phyloP scores from a whole-genome alignment of 352 stramenopile genomes.

The Pythium volutum region DNA sequence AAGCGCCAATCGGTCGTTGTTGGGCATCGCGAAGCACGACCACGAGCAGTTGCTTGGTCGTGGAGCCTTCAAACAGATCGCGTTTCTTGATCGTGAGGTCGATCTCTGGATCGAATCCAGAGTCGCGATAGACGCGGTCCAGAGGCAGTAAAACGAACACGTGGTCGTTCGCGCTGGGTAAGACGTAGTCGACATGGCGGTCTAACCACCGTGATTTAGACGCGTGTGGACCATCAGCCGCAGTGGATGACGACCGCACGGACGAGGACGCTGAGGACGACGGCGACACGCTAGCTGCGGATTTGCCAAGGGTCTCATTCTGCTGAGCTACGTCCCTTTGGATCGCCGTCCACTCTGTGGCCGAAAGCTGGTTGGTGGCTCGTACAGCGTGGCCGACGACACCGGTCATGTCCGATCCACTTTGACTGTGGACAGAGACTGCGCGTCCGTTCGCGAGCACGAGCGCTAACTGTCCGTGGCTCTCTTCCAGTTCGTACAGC shows the following conservation, averaged over 20 bases:
- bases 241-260: not conserved
- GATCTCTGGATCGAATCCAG: constrained; percentile 22
- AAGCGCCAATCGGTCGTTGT: constrained; percentile 3
- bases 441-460: constrained; percentile 5
- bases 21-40: constrained; percentile 16
- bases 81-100: constrained; percentile 18
- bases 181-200: constrained; percentile 8
- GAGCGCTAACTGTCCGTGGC: not conserved
- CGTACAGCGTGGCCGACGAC: constrained; percentile 10
- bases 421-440: constrained; percentile 2
- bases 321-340: not conserved
- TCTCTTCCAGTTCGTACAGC: constrained; percentile 30
- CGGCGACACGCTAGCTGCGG: not conserved
- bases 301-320: not conserved
- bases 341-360: constrained; percentile 7
- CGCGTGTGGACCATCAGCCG: not conserved
- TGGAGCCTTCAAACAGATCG: constrained; percentile 3
- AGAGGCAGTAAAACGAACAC: constrained; percentile 15
- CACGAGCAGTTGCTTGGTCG: constrained; percentile 18
- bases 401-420: constrained; percentile 1
- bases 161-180: constrained; percentile 18
- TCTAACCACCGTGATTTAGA: constrained; percentile 15
- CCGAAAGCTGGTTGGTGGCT: not conserved
- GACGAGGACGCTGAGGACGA: constrained; percentile 4
- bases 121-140: constrained; percentile 4